Percentiles rank a stretch among this genome's conserved stretches.
Evolutionary conservation across 768 basidiomycete species (phyloP).

Genomic region (Mrakia frigida): DNA sequence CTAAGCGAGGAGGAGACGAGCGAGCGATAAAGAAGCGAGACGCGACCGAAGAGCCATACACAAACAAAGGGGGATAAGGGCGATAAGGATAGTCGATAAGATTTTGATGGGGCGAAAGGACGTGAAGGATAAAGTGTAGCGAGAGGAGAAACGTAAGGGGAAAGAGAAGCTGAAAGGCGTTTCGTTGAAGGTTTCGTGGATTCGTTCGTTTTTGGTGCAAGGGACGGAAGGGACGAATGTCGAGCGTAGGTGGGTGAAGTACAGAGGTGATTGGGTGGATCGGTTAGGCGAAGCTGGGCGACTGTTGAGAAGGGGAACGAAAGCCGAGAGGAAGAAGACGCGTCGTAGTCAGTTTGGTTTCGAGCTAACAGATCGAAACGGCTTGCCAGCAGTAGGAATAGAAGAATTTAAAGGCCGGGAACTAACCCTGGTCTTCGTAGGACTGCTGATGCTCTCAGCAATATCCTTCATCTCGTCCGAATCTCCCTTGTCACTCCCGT

Average conservation of each 20-base stretch:
- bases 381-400: too few species aligned
- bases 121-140: not conserved
- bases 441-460: conserved; percentile 38
- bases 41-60: too few species aligned
- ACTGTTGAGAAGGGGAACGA: not conserved
- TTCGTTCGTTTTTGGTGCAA: not conserved
- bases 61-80: not conserved
- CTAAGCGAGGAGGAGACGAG: too few species aligned
- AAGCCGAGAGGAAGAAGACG: not conserved
- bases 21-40: too few species aligned
- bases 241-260: too few species aligned
- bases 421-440: conserved; percentile 14
- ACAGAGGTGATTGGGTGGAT: not conserved
- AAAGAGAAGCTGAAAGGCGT: not conserved
- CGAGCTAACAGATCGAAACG: not conserved
- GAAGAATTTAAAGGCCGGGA: too few species aligned
- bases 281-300: not conserved
- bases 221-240: not conserved
- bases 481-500: conserved; percentile 55
- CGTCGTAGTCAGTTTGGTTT: not conserved
- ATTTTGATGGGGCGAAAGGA: not conserved
- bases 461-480: conserved; percentile 44
- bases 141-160: conserved; percentile 7
- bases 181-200: not conserved
- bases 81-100: not conserved